Evolutionary conservation across 176 grass and related monocot genomes (phyloP), one percentile per base, ranked within the genome.

Genomic region (Lolium rigidum): DNA sequence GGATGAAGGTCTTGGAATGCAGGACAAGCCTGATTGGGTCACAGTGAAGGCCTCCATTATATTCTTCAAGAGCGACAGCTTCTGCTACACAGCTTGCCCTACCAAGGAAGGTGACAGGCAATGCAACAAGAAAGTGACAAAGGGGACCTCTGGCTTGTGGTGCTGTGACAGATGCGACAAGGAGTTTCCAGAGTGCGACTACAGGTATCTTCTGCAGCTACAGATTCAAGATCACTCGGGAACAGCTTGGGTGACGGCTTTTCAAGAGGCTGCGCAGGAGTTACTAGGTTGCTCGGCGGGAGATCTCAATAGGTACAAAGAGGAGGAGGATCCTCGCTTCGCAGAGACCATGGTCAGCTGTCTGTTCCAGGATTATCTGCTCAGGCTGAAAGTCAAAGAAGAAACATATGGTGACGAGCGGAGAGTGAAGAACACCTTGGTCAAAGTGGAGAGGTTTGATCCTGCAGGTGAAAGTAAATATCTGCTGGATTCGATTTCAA

Each of bases 171-270:
- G 79, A 80, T 98, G 97, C n/a, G 69, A 95, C 44, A 90, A 79
- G 75, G 97, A 98, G 74, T 95, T 98, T 70, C 79, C 80, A 75
- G 94, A 98, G 87, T 98, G 97, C 79, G 92, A 96, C 59, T 98
- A 95, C 83, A 90, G 94, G 52, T 98, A 98, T 82, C 90, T 98
- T 11, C 86, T 96, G 60, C 97, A 98, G 87, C 64, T 90, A 60
- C 92, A 93, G 80, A 88, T 98, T 63, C 97, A 96, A 89, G 97
- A 98, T 90, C 94, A 96, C 84, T 87, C 94, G 1, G 97, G 94
- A 79, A 88, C 85, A 58, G 83, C 90, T 56, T 96, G 85, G 88
- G 90, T 92, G 18, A 98, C 97, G 38, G 92, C 97, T 63, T 98
- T 98, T 48, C 94, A 98, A 70, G 94, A 98, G 77, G 48, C 88